A percentile compares a stretch with the other conserved stretches of the same genome.
phyloP scores from a whole-genome alignment of 2,329 filamentous ascomycete genomes.

The Diplodia mutila region DNA sequence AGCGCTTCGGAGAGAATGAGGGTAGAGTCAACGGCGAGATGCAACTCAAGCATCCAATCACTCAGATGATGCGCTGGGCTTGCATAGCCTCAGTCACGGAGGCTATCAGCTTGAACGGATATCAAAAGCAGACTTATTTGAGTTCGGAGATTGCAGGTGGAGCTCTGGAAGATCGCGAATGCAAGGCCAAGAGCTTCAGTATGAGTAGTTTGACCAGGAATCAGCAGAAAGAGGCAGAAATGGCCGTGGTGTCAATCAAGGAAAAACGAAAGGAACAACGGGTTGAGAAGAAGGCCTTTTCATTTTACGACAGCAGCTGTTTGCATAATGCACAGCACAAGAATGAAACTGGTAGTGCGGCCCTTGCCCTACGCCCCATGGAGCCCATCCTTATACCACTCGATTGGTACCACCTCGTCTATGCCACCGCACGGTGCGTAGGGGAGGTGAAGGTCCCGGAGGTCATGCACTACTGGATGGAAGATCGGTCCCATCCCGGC shows the following conservation, averaged over 20 bases:
- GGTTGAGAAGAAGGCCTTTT: neutral
- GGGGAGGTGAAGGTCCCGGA: neutral
- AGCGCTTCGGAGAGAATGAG: too few relatives aligned
- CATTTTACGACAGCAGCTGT: neutral
- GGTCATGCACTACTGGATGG: neutral
- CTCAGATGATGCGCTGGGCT: neutral
- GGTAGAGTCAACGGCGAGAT: neutral
- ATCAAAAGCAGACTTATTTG: neutral
- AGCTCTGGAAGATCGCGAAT: neutral
- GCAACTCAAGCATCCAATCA: neutral
- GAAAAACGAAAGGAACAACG: neutral
- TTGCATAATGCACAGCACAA: neutral
- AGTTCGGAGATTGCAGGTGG: neutral
- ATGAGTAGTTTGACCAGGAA: neutral
- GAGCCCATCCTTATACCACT: neutral
- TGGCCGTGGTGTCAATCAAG: neutral
- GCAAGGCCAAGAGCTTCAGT: neutral
- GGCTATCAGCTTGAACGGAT: conserved; percentile 10
- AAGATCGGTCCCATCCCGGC: neutral
- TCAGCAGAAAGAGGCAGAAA: neutral
- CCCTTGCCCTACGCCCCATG: neutral
- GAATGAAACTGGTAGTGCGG: fast-evolving
- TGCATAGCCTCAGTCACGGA: conserved; percentile 1
- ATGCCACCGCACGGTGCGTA: neutral
- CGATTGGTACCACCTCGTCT: neutral